These are phyloP conservation scores for Nematocida homosporus DNA, from an alignment of 371 early-diverging fungal species.

Conservation along the genomic window DNA sequence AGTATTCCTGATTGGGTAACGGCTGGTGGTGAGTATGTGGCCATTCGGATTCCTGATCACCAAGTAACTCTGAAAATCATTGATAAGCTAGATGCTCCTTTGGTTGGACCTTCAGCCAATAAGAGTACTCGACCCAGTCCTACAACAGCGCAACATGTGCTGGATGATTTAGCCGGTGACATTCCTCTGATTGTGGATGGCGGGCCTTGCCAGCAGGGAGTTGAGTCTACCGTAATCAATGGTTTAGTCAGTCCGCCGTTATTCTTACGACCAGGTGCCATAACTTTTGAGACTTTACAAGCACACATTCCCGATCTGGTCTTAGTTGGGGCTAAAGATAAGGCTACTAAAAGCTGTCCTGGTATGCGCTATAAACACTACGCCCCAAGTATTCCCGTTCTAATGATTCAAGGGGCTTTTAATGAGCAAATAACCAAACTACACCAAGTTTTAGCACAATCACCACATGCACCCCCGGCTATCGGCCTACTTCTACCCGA, in stretches of 20 bases:
- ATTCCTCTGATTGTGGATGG: constrained; percentile 84
- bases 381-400: constrained; percentile 71
- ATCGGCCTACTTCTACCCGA: constrained; percentile 26
- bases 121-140: constrained; percentile 89
- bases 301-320: constrained; percentile 1
- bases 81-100: constrained; percentile 76
- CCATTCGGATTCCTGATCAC: constrained; percentile 85
- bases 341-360: constrained; percentile 75
- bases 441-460: neutral
- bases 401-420: constrained; percentile 51
- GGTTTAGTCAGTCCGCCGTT: constrained; percentile 69
- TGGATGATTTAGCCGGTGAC: constrained; percentile 76
- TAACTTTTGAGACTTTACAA: constrained; percentile 76
- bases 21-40: constrained; percentile 78
- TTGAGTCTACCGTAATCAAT: constrained; percentile 86
- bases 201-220: constrained; percentile 80
- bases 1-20: constrained; percentile 75
- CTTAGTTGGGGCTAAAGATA: constrained; percentile 12
- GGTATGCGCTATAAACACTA: constrained; percentile 99
- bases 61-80: constrained; percentile 83
- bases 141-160: constrained; percentile 82
- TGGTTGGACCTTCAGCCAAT: constrained; percentile 99
- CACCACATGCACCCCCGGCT: neutral
- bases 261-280: constrained; percentile 91
- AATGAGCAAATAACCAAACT: constrained; percentile 8